Conservation (phyloP, 2,329 filamentous ascomycete species). For the Fusarium subtropicale region DNA sequence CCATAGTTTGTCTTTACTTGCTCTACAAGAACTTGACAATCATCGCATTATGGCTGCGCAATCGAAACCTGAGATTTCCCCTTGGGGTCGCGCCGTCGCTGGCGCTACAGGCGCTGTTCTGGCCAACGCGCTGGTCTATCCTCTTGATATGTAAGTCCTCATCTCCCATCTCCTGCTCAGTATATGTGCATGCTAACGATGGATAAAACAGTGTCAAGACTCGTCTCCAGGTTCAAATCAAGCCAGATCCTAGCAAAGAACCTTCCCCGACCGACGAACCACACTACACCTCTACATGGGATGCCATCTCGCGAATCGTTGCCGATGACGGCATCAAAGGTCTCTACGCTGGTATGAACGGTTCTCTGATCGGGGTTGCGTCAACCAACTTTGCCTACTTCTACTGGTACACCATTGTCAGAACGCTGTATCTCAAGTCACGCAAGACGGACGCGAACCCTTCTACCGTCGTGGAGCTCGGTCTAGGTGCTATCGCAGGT, state of each 20-base stretch:
- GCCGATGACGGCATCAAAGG: conserved; percentile 82
- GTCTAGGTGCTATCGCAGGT: conserved; percentile 86
- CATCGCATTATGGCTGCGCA: conserved; percentile 62
- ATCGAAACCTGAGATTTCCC: conserved; percentile 80
- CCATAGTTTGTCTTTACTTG: not conserved
- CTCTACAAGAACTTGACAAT: not conserved
- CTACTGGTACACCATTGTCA: conserved; percentile 96
- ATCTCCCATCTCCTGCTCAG: not conserved
- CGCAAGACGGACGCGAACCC: conserved; percentile 66
- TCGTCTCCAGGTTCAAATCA: conserved; percentile 90
- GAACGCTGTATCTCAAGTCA: conserved; percentile 79
- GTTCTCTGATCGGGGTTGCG: conserved; percentile 88
- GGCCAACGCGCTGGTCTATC: conserved; percentile 95
- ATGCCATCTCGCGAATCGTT: conserved; percentile 88
- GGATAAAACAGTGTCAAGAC: conserved; percentile 82
- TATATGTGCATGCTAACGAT: conserved; percentile 1
- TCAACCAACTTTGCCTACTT: conserved; percentile 99
- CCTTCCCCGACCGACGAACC: conserved; percentile 58
- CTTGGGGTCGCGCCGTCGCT: conserved; percentile 93
- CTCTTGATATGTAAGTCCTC: conserved; percentile 86
- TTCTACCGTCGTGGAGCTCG: conserved; percentile 83
- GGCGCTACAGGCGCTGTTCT: conserved; percentile 93
- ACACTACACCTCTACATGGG: conserved; percentile 88
- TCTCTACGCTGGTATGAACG: conserved; percentile 89
- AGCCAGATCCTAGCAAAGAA: conserved; percentile 66